Percentiles rank a stretch among this genome's conserved stretches.
Conservation (phyloP, 1,284 basidiomycete species). For the Heliocybe sulcata region DNA sequence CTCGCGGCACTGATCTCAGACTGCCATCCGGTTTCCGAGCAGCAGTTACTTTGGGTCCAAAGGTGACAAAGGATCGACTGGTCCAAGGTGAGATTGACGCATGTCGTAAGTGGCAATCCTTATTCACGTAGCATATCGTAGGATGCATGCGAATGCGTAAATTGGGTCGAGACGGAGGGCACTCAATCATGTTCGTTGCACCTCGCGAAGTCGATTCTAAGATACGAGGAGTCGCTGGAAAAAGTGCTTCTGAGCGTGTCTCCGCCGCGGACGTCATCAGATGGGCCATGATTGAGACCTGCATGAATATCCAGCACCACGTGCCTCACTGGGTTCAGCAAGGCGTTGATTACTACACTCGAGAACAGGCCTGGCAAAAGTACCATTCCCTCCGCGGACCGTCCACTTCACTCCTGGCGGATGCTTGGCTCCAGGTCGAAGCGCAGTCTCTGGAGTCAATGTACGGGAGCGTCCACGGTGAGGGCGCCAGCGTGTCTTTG, state of each 20-base stretch:
- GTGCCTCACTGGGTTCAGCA: slow-evolving; percentile 40
- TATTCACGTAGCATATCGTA: no score
- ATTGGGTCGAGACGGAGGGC: slow-evolving; percentile 31
- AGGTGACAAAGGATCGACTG: slow-evolving; percentile 46
- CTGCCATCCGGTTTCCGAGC: slow-evolving; percentile 36
- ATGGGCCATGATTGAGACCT: slow-evolving; percentile 41
- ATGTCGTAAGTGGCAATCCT: no score
- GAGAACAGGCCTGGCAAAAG: slow-evolving; percentile 23
- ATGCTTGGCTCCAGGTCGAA: slow-evolving; percentile 31
- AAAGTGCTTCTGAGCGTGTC: slow-evolving; percentile 10
- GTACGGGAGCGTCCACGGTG: slow-evolving; percentile 16
- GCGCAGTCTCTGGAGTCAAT: slow-evolving; percentile 30
- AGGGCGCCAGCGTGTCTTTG: background rate
- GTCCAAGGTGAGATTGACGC: slow-evolving; percentile 34
- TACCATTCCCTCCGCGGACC: slow-evolving; percentile 8
- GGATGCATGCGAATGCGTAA: slow-evolving; percentile 47
- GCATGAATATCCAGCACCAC: slow-evolving; percentile 30
- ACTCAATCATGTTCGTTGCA: slow-evolving; percentile 43
- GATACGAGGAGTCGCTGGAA: slow-evolving; percentile 24
- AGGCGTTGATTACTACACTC: slow-evolving; percentile 32
- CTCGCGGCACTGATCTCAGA: slow-evolving; percentile 48
- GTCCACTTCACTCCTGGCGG: slow-evolving; percentile 12
- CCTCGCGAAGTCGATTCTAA: slow-evolving; percentile 35
- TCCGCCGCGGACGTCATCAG: slow-evolving; percentile 28
- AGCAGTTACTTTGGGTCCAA: slow-evolving; percentile 45